These are phyloP conservation scores for Tricholoma hemisulphureum DNA, from an alignment of 768 basidiomycete genomes.

Conservation along the genomic window DNA sequence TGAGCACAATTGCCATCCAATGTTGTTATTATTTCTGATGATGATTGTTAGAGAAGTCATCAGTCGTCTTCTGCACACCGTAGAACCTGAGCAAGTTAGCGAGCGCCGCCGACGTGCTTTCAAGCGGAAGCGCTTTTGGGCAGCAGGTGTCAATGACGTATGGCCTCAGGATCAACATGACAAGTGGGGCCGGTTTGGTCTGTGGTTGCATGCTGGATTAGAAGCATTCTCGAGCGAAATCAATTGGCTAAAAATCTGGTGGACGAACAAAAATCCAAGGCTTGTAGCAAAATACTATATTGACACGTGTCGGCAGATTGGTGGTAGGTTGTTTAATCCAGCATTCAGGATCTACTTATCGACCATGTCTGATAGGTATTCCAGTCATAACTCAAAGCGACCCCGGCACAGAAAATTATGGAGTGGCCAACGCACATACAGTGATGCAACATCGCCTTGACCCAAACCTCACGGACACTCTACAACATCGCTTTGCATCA, in stretches of 20 bases:
- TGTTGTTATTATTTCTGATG: too few relatives aligned
- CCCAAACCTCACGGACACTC: neutral
- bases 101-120: constrained; percentile 18
- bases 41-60: too few relatives aligned
- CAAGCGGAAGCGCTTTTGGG: constrained; percentile 17
- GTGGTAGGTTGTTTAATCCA: neutral
- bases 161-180: constrained; percentile 39
- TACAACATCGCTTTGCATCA: constrained; percentile 38
- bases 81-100: constrained; percentile 14
- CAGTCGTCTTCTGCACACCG: neutral
- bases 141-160: too few relatives aligned
- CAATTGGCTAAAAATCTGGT: constrained; percentile 34
- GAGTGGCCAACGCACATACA: constrained; percentile 29
- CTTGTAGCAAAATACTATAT: too few relatives aligned
- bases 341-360: too few relatives aligned
- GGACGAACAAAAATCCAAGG: constrained; percentile 29
- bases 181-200: too few relatives aligned
- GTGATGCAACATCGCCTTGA: neutral
- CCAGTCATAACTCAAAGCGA: too few relatives aligned
- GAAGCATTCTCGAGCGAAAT: too few relatives aligned
- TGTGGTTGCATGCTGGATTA: too few relatives aligned
- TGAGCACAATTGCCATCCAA: too few relatives aligned
- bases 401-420: too few relatives aligned
- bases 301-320: too few relatives aligned
- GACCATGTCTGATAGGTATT: constrained; percentile 12